These are phyloP conservation scores for Pyrenophora teres DNA, from an alignment of 2,329 filamentous ascomycete genomes.

Conservation along the genomic window DNA sequence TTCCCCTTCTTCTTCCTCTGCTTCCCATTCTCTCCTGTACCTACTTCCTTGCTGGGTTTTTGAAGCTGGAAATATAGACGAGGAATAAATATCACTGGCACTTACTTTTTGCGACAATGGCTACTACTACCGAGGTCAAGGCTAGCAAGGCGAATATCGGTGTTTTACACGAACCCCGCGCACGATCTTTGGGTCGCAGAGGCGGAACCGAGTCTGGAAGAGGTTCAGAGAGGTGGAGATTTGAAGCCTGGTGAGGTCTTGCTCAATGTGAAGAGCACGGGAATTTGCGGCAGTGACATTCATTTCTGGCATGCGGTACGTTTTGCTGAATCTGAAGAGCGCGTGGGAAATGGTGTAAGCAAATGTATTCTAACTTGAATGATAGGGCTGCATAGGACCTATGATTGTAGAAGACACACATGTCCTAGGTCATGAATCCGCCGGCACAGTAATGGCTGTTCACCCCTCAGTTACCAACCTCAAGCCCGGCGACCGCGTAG, in stretches of 20 bases:
- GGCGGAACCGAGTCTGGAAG: conserved; percentile 75
- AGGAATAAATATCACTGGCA: no score
- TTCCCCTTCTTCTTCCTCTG: neutral
- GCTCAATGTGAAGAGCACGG: conserved; percentile 87
- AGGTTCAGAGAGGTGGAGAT: conserved; percentile 68
- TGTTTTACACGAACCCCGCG: conserved; percentile 92
- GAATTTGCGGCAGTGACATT: conserved; percentile 94
- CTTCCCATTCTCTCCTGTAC: neutral
- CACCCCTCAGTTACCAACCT: conserved; percentile 79
- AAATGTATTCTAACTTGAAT: conserved; percentile 1
- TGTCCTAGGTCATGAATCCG: conserved; percentile 92
- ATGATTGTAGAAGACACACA: conserved; percentile 91
- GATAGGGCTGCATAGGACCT: conserved; percentile 78
- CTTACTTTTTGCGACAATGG: no score
- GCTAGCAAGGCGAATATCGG: conserved; percentile 85
- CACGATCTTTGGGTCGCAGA: conserved; percentile 90
- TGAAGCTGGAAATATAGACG: no score
- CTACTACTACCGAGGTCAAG: conserved; percentile 46
- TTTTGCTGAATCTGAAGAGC: neutral
- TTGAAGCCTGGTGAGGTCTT: conserved; percentile 85
- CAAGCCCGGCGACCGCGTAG: conserved; percentile 86
- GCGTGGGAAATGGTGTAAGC: neutral
- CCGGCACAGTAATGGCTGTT: conserved; percentile 78
- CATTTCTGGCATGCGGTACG: conserved; percentile 90
- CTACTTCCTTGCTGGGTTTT: neutral